Percentiles rank a stretch among this genome's conserved stretches.
These are phyloP conservation scores for Colletotrichum somersetense DNA, from an alignment of 2,329 filamentous ascomycete genomes.

Conservation along the genomic window DNA sequence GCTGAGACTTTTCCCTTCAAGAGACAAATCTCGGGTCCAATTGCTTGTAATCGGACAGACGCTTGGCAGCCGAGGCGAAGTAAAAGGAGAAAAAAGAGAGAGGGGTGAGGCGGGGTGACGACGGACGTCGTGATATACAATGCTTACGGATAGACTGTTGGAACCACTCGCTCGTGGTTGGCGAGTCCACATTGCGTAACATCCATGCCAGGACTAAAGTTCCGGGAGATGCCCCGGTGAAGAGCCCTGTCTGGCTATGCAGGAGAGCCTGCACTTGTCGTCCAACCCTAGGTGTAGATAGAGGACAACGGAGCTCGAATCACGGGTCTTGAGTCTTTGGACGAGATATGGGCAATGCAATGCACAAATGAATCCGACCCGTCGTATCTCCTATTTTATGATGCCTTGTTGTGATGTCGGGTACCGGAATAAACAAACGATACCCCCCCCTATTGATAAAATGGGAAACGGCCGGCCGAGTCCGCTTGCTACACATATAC, in stretches of 20 bases:
- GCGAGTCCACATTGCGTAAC: constrained; percentile 22
- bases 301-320: not conserved
- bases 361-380: not conserved
- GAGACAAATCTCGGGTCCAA: not conserved
- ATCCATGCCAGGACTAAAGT: constrained; percentile 22
- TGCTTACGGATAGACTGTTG: constrained; percentile 12
- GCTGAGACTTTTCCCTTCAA: constrained; percentile 14
- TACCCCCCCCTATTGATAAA: not conserved
- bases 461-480: not conserved
- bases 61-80: constrained; percentile 15
- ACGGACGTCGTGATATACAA: constrained; percentile 8
- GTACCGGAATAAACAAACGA: not conserved
- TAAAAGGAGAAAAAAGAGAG: not conserved
- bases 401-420: not conserved
- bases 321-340: not conserved
- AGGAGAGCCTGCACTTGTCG: not conserved
- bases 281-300: not conserved
- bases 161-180: constrained; percentile 3
- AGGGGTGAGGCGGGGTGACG: not conserved
- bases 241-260: constrained; percentile 22
- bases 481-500: not conserved
- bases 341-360: not conserved
- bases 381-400: not conserved
- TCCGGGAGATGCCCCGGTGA: constrained; percentile 25
- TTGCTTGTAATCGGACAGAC: not conserved